Percentiles rank a stretch among this genome's conserved stretches.
Evolutionary conservation across 192 early-diverging fungal genomes (phyloP).

Genomic region (Physocladia obscura): DNA sequence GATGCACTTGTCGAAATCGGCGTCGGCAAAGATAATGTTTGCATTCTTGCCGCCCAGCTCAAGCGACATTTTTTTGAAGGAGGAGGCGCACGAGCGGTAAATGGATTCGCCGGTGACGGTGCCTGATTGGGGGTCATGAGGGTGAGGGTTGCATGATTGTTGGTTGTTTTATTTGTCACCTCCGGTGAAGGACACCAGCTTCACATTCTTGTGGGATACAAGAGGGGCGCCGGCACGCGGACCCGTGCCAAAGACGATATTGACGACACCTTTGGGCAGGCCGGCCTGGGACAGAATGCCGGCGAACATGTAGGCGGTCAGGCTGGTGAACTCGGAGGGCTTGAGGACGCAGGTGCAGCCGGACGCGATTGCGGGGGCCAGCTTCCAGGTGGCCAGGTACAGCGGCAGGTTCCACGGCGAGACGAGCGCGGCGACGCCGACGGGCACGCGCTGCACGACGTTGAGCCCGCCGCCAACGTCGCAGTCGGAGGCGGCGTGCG

Average conservation of each 20-base stretch:
- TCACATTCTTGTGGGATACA: conserved; percentile 65
- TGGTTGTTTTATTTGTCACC: conserved; percentile 23
- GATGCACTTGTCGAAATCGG: conserved; percentile 47
- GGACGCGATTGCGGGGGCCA: conserved; percentile 73
- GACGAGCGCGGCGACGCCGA: conserved; percentile 74
- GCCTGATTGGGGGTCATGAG: conserved; percentile 2
- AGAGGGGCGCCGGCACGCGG: conserved; percentile 67
- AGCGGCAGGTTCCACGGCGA: conserved; percentile 68
- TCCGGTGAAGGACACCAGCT: conserved; percentile 75
- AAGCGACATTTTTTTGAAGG: conserved; percentile 75
- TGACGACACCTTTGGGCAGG: conserved; percentile 74
- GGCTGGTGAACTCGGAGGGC: conserved; percentile 61
- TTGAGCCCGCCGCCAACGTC: conserved; percentile 54
- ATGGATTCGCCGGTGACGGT: conserved; percentile 66
- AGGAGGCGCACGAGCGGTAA: conserved; percentile 58
- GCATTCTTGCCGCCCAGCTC: conserved; percentile 88
- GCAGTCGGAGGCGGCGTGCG: conserved; percentile 45
- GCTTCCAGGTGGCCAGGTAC: conserved; percentile 75
- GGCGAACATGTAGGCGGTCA: conserved; percentile 55
- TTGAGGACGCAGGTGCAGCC: conserved; percentile 80
- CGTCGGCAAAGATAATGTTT: conserved; percentile 39
- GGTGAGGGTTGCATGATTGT: not conserved
- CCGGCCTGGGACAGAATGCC: conserved; percentile 67
- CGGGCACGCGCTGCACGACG: conserved; percentile 60
- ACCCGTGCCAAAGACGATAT: conserved; percentile 80